Conservation (phyloP, 441 rosid species). For the Arabidopsis lyrata region DNA sequence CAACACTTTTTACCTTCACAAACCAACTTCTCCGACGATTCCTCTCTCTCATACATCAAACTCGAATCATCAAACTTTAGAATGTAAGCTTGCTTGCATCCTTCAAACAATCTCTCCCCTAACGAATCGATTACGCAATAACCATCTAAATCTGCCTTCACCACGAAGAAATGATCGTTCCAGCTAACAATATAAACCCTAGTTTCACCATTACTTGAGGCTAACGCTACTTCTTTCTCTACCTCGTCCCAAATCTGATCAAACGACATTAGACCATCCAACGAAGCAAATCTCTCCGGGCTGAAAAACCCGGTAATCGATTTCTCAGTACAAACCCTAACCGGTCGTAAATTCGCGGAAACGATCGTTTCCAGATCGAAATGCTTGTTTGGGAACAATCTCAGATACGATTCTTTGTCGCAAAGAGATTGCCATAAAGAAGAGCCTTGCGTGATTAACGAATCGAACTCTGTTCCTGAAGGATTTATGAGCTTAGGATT, state of each 20-base stretch:
- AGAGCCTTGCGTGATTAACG: conserved; percentile 64
- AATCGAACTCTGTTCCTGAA: conserved; percentile 53
- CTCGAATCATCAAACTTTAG: conserved; percentile 66
- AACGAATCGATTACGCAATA: conserved; percentile 65
- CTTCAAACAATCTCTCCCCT: conserved; percentile 74
- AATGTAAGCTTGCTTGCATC: conserved; percentile 71
- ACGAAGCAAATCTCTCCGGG: conserved; percentile 57
- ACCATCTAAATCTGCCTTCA: conserved; percentile 56
- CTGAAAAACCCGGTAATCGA: conserved; percentile 67
- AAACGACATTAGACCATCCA: conserved; percentile 58
- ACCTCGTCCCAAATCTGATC: conserved; percentile 69
- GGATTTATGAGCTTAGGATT: conserved; percentile 54
- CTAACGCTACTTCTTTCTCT: conserved; percentile 35
- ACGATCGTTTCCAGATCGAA: conserved; percentile 71
- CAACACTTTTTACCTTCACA: conserved; percentile 68
- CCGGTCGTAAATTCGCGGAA: conserved; percentile 43
- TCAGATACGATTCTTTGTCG: conserved; percentile 37
- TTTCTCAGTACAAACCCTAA: conserved; percentile 44
- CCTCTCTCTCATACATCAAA: conserved; percentile 46
- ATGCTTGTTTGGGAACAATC: conserved; percentile 57
- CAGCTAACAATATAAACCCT: conserved; percentile 69
- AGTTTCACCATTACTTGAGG: conserved; percentile 4
- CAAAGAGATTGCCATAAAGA: conserved; percentile 63
- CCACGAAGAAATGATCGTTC: conserved; percentile 85
- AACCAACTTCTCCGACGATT: conserved; percentile 40